Evolutionary conservation across 768 basidiomycete species (phyloP).

Genomic region (Lactarius vividus): DNA sequence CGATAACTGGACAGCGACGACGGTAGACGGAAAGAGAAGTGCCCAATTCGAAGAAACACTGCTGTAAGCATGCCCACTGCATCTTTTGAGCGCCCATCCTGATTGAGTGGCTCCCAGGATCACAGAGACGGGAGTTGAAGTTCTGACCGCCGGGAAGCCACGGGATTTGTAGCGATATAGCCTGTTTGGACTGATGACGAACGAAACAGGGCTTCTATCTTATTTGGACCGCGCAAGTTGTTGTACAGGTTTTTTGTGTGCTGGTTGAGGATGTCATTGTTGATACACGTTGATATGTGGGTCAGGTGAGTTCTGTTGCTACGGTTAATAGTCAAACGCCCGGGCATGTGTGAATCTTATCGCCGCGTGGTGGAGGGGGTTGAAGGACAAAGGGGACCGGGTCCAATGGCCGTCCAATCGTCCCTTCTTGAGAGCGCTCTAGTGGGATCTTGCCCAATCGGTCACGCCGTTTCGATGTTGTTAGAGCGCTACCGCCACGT

Average conservation of each 20-base stretch:
- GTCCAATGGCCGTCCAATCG: conserved; percentile 12
- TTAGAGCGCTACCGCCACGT: conserved; percentile 23
- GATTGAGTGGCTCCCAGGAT: conserved; percentile 51
- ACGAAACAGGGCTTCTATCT: conserved; percentile 16
- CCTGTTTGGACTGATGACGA: conserved; percentile 19
- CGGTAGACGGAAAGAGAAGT: conserved; percentile 82
- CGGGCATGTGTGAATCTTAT: conserved; percentile 19
- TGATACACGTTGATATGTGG: conserved; percentile 11
- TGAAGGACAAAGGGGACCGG: conserved; percentile 2
- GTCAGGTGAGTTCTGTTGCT: conserved; percentile 7
- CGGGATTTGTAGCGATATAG: conserved; percentile 33
- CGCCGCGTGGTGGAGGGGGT: conserved; percentile 8
- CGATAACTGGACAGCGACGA: conserved; percentile 96
- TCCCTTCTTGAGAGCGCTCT: conserved; percentile 18
- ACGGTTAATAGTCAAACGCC: conserved; percentile 1
- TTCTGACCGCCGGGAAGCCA: conserved; percentile 64
- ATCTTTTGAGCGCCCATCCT: conserved; percentile 11
- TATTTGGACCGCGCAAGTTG: conserved; percentile 16
- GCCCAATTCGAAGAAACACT: conserved; percentile 99
- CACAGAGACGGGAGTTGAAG: conserved; percentile 87
- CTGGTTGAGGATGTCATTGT: conserved; percentile 8
- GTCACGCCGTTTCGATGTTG: conserved; percentile 19
- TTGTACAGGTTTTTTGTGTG: conserved; percentile 15
- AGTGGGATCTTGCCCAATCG: conserved; percentile 17
- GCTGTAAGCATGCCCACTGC: conserved; percentile 55